These are phyloP conservation scores for Alloascoidea hylecoeti DNA, from an alignment of 805 yeast species.

Conservation along the genomic window DNA sequence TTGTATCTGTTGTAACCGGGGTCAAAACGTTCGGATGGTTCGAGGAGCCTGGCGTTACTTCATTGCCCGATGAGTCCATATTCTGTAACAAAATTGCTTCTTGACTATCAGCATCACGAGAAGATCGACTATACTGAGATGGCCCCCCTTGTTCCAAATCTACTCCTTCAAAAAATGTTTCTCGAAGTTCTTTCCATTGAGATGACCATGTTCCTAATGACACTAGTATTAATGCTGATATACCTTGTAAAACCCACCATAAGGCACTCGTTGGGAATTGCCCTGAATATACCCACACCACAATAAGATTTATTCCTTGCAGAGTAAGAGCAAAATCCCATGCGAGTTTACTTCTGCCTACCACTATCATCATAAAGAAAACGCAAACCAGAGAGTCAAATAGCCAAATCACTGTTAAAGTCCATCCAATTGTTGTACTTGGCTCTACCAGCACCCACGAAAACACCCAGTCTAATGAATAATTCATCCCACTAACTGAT, in stretches of 20 bases:
- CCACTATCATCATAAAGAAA: slow-evolving; percentile 69
- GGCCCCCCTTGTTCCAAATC: slow-evolving; percentile 6
- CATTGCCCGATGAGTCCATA: too few species aligned
- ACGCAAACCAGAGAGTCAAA: slow-evolving; percentile 75
- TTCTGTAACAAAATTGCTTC: too few species aligned
- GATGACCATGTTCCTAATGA: slow-evolving; percentile 81
- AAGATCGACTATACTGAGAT: too few species aligned
- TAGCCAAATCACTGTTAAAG: slow-evolving; percentile 65
- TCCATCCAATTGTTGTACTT: slow-evolving; percentile 71
- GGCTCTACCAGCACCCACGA: slow-evolving; percentile 66
- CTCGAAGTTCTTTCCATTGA: slow-evolving; percentile 82
- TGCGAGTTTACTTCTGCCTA: slow-evolving; percentile 86
- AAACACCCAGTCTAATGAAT: slow-evolving; percentile 57
- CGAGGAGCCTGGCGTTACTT: too few species aligned
- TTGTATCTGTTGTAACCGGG: too few species aligned
- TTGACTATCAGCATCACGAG: too few species aligned
- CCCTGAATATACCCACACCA: slow-evolving; percentile 52
- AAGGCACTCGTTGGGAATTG: slow-evolving; percentile 54
- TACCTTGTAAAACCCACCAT: slow-evolving; percentile 77
- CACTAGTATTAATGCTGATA: slow-evolving; percentile 56
- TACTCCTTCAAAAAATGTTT: slow-evolving; percentile 74
- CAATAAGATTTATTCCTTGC: slow-evolving; percentile 62
- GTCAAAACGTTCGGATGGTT: too few species aligned
- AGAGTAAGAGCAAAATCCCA: slow-evolving; percentile 96
- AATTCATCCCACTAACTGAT: slow-evolving; percentile 54